A percentile compares a stretch with the other conserved stretches of the same genome.
Conservation (phyloP, 169 alveolate genomes). For the Plasmodium relictum region DNA sequence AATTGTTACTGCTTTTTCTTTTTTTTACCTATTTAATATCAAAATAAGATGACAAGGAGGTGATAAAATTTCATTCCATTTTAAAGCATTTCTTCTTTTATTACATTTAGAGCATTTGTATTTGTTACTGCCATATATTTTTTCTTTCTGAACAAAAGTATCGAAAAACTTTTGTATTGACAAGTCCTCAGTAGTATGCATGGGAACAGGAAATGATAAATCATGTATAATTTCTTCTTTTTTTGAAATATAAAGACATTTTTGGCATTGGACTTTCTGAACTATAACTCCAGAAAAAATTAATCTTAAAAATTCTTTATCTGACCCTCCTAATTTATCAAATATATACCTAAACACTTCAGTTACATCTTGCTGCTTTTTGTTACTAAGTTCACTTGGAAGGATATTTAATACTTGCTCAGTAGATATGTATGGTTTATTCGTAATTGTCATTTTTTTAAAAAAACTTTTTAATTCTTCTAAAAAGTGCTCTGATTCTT, state of each 20-base stretch:
- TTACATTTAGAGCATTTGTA: conserved; percentile 85
- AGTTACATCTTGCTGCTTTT: conserved; percentile 88
- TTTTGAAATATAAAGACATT: conserved; percentile 80
- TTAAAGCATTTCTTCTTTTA: conserved; percentile 82
- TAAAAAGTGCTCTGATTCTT: conserved; percentile 4
- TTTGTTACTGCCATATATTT: conserved; percentile 83
- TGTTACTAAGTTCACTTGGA: conserved; percentile 78
- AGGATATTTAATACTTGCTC: conserved; percentile 75
- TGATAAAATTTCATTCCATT: conserved; percentile 87
- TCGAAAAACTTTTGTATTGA: conserved; percentile 85
- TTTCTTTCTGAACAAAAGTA: conserved; percentile 82
- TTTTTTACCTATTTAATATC: conserved; percentile 80
- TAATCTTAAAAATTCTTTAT: conserved; percentile 79
- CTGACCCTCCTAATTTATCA: conserved; percentile 82
- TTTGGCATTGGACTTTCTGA: conserved; percentile 84
- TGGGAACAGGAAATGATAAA: conserved; percentile 81
- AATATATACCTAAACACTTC: conserved; percentile 82
- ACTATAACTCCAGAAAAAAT: conserved; percentile 87
- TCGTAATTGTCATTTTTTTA: conserved; percentile 78
- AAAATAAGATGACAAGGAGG: conserved; percentile 90
- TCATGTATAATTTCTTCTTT: conserved; percentile 84
- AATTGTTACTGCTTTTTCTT: background rate
- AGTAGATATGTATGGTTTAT: conserved; percentile 78
- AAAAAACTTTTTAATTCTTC: conserved; percentile 70
- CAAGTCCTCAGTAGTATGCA: conserved; percentile 28